phyloP scores from a whole-genome alignment of 306 rosid species.

The Carpinus fangiana region DNA sequence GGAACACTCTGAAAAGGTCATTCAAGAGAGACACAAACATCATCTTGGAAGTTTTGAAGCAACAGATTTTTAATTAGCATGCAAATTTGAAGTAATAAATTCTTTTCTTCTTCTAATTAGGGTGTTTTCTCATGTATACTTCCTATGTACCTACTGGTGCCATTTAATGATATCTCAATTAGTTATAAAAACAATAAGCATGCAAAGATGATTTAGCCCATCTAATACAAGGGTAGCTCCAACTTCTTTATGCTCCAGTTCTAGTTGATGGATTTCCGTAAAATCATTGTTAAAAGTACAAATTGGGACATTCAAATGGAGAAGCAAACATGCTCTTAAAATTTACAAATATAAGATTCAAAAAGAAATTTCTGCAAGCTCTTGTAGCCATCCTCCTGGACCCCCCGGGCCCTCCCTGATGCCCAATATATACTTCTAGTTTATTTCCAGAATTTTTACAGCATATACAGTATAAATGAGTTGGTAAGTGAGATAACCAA shows the following conservation, averaged over 20 bases:
- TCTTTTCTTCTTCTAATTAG: too few species aligned
- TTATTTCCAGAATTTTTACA: background rate
- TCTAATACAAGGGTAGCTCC: background rate
- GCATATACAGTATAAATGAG: constrained; percentile 1
- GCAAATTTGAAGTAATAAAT: too few species aligned
- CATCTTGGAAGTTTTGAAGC: background rate
- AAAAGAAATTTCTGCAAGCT: background rate
- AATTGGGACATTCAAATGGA: background rate
- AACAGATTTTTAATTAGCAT: background rate
- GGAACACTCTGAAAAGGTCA: background rate
- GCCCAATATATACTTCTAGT: background rate
- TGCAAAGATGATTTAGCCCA: background rate
- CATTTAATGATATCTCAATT: too few species aligned
- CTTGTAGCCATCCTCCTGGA: background rate
- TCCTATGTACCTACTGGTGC: too few species aligned
- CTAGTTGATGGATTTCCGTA: background rate
- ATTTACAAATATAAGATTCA: background rate
- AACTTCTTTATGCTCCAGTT: background rate
- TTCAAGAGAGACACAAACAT: background rate
- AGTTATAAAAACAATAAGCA: background rate
- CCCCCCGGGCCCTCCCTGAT: too few species aligned
- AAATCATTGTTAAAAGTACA: background rate
- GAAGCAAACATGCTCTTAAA: background rate
- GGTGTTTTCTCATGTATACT: too few species aligned
- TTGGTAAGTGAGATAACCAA: constrained; percentile 13